Evolutionary conservation across 352 stramenopile genomes (phyloP), one percentile per base, ranked within the genome.

Genomic region (Aphanomyces cochlioides): DNA sequence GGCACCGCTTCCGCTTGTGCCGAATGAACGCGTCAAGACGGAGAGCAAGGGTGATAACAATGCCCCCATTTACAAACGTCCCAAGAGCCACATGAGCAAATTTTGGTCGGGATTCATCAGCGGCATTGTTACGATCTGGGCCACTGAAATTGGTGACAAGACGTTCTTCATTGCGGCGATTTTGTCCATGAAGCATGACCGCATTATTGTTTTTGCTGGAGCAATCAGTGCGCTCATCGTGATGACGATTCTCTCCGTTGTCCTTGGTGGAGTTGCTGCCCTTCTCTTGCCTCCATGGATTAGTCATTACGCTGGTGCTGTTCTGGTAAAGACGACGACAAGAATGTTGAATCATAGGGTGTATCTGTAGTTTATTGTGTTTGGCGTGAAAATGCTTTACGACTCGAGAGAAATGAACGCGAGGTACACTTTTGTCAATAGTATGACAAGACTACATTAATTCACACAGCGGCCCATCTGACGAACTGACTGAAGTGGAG

Each of bases 161-260:
- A 99, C 97, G n/a, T 99, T 99, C 75, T 99, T 99, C 79, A 98
- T 99, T 72, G 96, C 96, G 1, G 96, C 92, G 47, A 96, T 99
- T 73, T 73, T 99, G 58, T 97, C 96, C 36, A 97, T 98, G 80
- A 98, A 98, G 78, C 90, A 96, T 59, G 95, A 96, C 67, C 84
- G 90, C 56, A 80, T 98, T 21, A 89, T 99, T 53, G 96, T 98
- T 15, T 99, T 99, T 69, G 83, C 97, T 1, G 96, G 96, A 47
- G 95, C 92, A 12, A 96, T 99, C 63, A 87, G 83, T 19, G 97
- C 97, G 37, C 84, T 99, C 43, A 90, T 96, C 36, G 90, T 98
- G 19, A 99, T 99, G 96, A 98, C 96, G 38, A 82, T 99, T 39
- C 85, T 99, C 63, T 98, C 95, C 10, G 96, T 98, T n/a, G 79